A percentile compares a stretch with the other conserved stretches of the same genome.
These are phyloP conservation scores for Emydomyces testavorans DNA, from an alignment of 2,329 filamentous ascomycete genomes.

Conservation along the genomic window DNA sequence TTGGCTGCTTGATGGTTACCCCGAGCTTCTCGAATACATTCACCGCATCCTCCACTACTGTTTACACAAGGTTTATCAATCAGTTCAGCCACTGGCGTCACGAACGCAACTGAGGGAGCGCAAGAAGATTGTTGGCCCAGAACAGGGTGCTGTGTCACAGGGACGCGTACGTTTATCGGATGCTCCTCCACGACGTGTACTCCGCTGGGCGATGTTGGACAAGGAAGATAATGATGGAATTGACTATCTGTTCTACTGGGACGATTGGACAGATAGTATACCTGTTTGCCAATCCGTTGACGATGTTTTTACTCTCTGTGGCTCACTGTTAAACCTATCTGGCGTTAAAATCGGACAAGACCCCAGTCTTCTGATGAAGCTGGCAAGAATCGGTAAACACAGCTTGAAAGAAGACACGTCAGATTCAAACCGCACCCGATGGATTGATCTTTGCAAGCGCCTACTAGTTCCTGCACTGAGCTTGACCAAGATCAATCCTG, in stretches of 20 bases:
- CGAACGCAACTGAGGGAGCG: constrained; percentile 37
- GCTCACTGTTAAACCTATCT: constrained; percentile 70
- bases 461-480: constrained; percentile 81
- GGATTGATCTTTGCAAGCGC: constrained; percentile 73
- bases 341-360: constrained; percentile 87
- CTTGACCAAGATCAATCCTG: constrained; percentile 71
- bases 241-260: constrained; percentile 88
- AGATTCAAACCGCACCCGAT: constrained; percentile 58
- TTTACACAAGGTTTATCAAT: constrained; percentile 60
- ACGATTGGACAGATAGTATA: constrained; percentile 90
- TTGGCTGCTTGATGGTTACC: constrained; percentile 78
- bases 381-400: constrained; percentile 72
- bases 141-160: constrained; percentile 58
- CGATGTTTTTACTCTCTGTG: constrained; percentile 78
- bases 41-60: constrained; percentile 78
- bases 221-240: constrained; percentile 61
- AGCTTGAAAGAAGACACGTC: constrained; percentile 62
- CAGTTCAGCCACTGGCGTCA: constrained; percentile 38
- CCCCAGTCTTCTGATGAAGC: constrained; percentile 61
- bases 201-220: constrained; percentile 78
- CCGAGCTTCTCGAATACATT: constrained; percentile 67
- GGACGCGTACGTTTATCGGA: constrained; percentile 54
- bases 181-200: constrained; percentile 51
- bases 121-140: constrained; percentile 43
- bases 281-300: constrained; percentile 83